These are phyloP conservation scores for Clarireedia monteithiana DNA, from an alignment of 2,329 filamentous ascomycete species.

Conservation along the genomic window DNA sequence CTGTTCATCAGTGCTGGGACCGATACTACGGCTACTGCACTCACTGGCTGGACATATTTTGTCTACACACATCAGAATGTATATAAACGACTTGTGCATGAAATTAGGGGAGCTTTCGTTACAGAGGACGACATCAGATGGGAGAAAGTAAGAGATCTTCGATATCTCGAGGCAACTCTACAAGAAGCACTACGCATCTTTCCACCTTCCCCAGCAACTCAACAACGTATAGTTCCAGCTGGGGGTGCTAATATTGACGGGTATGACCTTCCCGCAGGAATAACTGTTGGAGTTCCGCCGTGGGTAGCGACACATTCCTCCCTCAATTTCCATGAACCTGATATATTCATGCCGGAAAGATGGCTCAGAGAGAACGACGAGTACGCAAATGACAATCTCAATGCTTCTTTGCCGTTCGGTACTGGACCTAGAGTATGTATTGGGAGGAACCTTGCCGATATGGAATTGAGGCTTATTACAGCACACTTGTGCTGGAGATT, in stretches of 20 bases:
- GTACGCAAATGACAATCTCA: conserved; percentile 5
- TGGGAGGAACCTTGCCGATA: conserved; percentile 11
- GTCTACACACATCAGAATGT: conserved; percentile 28
- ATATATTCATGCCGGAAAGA: conserved; percentile 16
- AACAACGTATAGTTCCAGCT: conserved; percentile 22
- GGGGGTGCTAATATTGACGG: conserved; percentile 4
- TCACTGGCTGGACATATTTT: conserved; percentile 14
- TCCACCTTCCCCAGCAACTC: conserved; percentile 18
- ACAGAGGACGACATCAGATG: conserved; percentile 34
- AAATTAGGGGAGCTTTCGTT: conserved; percentile 34
- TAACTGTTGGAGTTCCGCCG: conserved; percentile 16
- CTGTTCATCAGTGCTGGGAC: conserved; percentile 11
- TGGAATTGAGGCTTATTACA: conserved; percentile 12
- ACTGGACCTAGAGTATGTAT: conserved; percentile 11
- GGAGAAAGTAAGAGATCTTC: neutral
- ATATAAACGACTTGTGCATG: conserved; percentile 29
- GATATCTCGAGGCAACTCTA: neutral
- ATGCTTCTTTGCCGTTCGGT: conserved; percentile 6
- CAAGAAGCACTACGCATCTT: conserved; percentile 6
- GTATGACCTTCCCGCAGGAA: neutral
- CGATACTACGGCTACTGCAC: conserved; percentile 12
- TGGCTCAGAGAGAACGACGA: conserved; percentile 26
- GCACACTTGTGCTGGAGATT: conserved; percentile 11
- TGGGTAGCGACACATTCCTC: neutral
- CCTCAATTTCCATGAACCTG: conserved; percentile 7